Base-by-base conservation (phyloP, 306 rosid species). In the Comarum palustre region DNA sequence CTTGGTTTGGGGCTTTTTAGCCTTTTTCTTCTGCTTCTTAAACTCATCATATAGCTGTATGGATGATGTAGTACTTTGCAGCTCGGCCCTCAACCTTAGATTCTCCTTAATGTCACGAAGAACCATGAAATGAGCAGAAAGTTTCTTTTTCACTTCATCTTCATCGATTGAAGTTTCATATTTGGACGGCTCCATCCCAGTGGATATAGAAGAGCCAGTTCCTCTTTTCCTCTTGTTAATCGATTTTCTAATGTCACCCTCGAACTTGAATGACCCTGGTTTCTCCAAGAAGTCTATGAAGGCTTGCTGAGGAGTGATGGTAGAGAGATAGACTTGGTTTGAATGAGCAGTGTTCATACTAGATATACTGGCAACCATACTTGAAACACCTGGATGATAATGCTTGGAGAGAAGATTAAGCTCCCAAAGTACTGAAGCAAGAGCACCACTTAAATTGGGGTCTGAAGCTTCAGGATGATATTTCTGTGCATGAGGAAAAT, bases 361-460 rank as follows among this genome's bases (percentile, higher is more conserved):
- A 65, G 89, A 79, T 74, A 92, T 77, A 73, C 89, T 84, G 1
- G 86, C 68, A 22, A 97, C 93, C 83, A 86, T 70, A 42, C 86
- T 81, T 19, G 97, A 85, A 75, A 91, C 78, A 41, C 92, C 72
- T 38, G 96, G 93, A 81, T 91, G 95, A 80, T 90, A 88, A 79
- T 95, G 96, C 81, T 55, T 86, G 43, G 88, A 83, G 67, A 95
- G 82, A 73, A 95, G 92, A 82, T 84, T 79, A 73, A 95, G 88
- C 75, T 95, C 99, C 99, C 97, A 95, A 63, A 95, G 91, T 32
- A 95, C 97, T 0, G 99, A 88, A 39, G 97, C 93, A 79, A 95
- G 93, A 69, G 99, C 99, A 22, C 99, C 97, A 12, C 99, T 95
- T 82, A 95, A 82, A 79, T 86, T 91, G 74, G 99, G 96, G 81